Evolutionary conservation across 305 asterid genomes (phyloP), one percentile per base, ranked within the genome.

Genomic region (Petunia hybrid): DNA sequence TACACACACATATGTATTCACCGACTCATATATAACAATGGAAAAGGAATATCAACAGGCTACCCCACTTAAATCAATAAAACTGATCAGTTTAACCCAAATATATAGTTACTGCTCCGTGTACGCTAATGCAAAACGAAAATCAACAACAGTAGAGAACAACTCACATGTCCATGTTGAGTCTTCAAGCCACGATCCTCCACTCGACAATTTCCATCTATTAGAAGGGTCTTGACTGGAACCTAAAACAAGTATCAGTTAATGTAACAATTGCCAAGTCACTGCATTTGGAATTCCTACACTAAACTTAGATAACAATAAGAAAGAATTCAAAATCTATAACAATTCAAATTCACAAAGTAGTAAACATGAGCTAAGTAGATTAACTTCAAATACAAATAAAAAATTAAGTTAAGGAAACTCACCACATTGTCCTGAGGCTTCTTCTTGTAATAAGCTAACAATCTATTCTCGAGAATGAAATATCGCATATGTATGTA

Each of bases 141-240:
- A 3, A 75, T n/a, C 41, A 80, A 76, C 77, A 61, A 84, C 53
- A 64, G 69, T 13, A 16, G 62, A n/a, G 51, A 78, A 80, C 57
- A 67, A 68, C 98, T 91, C 87, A 95, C 99, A 85, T 90, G 99
- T 85, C 97, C 99, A 86, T 95, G 97, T 71, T 95, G 99, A 67
- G 97, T 91, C 92, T 95, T 94, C 88, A 95, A 85, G 71, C 97
- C 97, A 60, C 97, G 91, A 71, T 94, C 97, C 87, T 94, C 98
- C 93, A 94, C 97, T 87, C 98, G 88, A 84, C 97, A 95, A 85
- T 92, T 94, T 51, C 98, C 96, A 87, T 95, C 98, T 76, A 94
- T 88, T 80, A 89, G 88, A 83, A 95, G 93, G 81, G 95, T 90
- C 91, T 91, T 91, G 86, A 88, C 87, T 45, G 97, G 98, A 73